phyloP scores from a whole-genome alignment of 352 stramenopile genomes.

The Phytophthora podocarpi region DNA sequence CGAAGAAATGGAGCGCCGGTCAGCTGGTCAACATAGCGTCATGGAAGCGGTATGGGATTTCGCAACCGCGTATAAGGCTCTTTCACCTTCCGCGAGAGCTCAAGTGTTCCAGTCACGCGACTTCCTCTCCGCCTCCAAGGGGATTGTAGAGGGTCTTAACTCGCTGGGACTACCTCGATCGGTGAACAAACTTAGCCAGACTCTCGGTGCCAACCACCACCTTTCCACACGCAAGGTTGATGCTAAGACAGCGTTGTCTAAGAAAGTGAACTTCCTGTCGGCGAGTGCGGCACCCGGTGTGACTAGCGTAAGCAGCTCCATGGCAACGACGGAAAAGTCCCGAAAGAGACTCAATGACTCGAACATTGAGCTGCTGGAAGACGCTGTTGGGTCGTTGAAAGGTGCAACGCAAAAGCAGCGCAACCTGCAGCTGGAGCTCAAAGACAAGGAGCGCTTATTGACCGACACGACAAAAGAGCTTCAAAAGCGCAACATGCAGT shows the following conservation, averaged over 20 bases:
- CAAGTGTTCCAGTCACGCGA: conserved; percentile 47
- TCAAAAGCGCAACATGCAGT: conserved; percentile 37
- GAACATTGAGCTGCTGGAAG: conserved; percentile 50
- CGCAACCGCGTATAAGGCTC: conserved; percentile 41
- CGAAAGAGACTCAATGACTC: conserved; percentile 31
- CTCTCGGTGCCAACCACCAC: conserved; percentile 6
- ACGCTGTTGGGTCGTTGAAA: conserved; percentile 45
- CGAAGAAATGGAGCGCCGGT: conserved; percentile 48
- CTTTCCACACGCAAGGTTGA: neutral
- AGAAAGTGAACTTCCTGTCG: conserved; percentile 19
- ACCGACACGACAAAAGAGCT: conserved; percentile 24
- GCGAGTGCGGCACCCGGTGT: conserved; percentile 21
- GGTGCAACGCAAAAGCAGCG: conserved; percentile 42
- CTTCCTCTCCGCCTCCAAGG: conserved; percentile 47
- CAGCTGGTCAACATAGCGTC: conserved; percentile 37
- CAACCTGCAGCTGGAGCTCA: conserved; percentile 35
- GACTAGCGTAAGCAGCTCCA: conserved; percentile 8
- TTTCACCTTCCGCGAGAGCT: conserved; percentile 37
- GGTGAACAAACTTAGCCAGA: conserved; percentile 18
- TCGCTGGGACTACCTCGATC: conserved; percentile 35
- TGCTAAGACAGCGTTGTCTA: neutral
- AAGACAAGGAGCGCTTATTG: conserved; percentile 30
- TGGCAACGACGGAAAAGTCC: conserved; percentile 11
- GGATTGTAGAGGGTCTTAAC: conserved; percentile 43
- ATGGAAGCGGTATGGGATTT: conserved; percentile 52